Evolutionary conservation across 2,329 filamentous ascomycete genomes (phyloP), one percentile per base, ranked within the genome.

Genomic region (Epichloe typhina): DNA sequence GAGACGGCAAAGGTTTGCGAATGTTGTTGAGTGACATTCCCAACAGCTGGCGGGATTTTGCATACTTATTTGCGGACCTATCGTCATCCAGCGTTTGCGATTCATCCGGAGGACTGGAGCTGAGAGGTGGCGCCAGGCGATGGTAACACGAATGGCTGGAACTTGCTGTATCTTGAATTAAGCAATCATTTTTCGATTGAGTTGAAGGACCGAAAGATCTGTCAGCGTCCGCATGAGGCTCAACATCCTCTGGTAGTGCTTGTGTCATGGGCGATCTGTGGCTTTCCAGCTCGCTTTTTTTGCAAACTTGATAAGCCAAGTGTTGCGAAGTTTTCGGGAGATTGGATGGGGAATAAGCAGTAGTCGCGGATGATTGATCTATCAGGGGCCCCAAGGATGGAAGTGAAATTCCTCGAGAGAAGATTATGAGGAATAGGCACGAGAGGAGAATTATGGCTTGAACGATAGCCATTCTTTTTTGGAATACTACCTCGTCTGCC

Each of bases 381-480:
- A 59, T 53, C 3, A 63, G 50, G 5, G 65, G 59, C 0, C 58
- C 58, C 9, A 67, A 53, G 40, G 66, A 65, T 1, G 65, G 61
- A 3, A 67, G 57, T 17, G 69, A 66, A 4, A 73, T 67, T 15
- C 76, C 73, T 23, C 79, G 70, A 12, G 78, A 81, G 64, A 97
- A 96, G 38, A 97, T 83, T 21, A 96, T 87, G 1, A 98, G 75
- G 0, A 86, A 83, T 9, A 98, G 79, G 59, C 89, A 95, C 44
- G 91, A 81, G 0, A 97, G 77, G 5, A 97, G 77, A 8, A 98
- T 76, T 5, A 94, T 80, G 44, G 86, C 89, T 66, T 97, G 93
- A 36, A 95, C 79, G 52, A 97, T 93, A 4, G 87, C 87, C 82
- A 97, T 94, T 54, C 91, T 80, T 68, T 68, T 96, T 96, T 85